Evolutionary conservation across 495 filamentous ascomycete genomes (phyloP).

Genomic region (Acidomyces sp.): DNA sequence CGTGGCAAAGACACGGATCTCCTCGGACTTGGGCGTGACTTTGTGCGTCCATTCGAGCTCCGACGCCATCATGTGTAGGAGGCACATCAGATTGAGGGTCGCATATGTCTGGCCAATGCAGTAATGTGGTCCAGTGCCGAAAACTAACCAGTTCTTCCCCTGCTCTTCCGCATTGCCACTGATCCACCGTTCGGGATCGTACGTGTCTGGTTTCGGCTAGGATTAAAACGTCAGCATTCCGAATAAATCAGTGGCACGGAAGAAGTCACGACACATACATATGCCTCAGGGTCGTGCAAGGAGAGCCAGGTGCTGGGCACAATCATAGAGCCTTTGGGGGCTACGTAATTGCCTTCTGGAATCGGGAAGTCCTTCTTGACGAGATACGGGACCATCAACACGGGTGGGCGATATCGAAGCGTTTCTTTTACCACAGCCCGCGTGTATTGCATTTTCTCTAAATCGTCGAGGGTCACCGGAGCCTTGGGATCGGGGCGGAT

Average conservation of each 20-base stretch:
- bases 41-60: conserved; percentile 84
- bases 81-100: conserved; percentile 72
- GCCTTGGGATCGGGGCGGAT: conserved; percentile 60
- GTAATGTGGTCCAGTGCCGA: conserved; percentile 93
- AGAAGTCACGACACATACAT: too few relatives aligned
- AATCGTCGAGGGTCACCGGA: conserved; percentile 62
- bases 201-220: conserved; percentile 81
- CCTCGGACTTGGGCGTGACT: conserved; percentile 65
- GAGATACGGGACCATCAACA: conserved; percentile 94
- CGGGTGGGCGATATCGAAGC: conserved; percentile 87
- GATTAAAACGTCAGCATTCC: too few relatives aligned
- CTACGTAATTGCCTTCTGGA: conserved; percentile 63
- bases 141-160: conserved; percentile 93
- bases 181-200: conserved; percentile 87
- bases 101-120: conserved; percentile 93
- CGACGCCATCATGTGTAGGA: conserved; percentile 86
- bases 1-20: conserved; percentile 96
- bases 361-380: conserved; percentile 94
- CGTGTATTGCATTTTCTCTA: conserved; percentile 79
- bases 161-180: conserved; percentile 81
- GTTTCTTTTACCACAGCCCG: conserved; percentile 88
- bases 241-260: too few relatives aligned
- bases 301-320: conserved; percentile 82
- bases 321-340: conserved; percentile 89
- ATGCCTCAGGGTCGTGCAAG: conserved; percentile 82